phyloP scores from a whole-genome alignment of 2,329 filamentous ascomycete species.

The Pseudogymnoascus sp. region DNA sequence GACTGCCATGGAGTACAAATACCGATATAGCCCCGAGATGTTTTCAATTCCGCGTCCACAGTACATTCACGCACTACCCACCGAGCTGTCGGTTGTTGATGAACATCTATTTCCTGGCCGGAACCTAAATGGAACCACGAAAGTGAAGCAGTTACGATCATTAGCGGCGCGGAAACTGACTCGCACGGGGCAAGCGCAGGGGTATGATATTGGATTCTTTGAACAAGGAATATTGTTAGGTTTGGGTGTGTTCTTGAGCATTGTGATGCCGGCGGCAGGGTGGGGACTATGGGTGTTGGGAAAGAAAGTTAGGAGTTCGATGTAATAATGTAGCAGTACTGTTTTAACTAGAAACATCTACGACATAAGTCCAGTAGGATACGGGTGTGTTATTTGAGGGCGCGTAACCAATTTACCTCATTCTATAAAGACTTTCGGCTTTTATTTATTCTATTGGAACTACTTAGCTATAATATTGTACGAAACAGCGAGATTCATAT shows the following conservation, averaged over 20 bases:
- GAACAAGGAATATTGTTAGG: slow-evolving; percentile 38
- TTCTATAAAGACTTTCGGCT: not conserved
- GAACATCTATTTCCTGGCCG: not conserved
- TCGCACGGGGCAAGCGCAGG: slow-evolving; percentile 28
- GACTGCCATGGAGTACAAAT: slow-evolving; percentile 21
- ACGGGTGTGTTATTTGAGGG: not conserved
- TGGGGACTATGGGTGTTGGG: not conserved
- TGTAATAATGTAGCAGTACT: not conserved
- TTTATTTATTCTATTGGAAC: not conserved
- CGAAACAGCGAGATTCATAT: not conserved
- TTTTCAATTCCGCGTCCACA: slow-evolving; percentile 39
- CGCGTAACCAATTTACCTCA: not conserved
- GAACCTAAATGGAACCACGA: not conserved
- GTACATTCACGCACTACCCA: slow-evolving; percentile 22
- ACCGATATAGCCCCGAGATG: slow-evolving; percentile 34
- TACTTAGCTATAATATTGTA: not conserved
- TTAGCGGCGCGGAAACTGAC: slow-evolving; percentile 18
- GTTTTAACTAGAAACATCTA: not conserved
- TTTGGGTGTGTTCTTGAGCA: slow-evolving; percentile 17
- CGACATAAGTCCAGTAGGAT: not conserved
- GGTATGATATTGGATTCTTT: slow-evolving; percentile 37
- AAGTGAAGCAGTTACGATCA: not conserved
- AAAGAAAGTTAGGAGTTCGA: not conserved
- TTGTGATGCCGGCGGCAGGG: not conserved
- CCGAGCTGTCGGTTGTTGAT: not conserved